phyloP scores from a whole-genome alignment of 768 basidiomycete species.

The Trametes cingulata region DNA sequence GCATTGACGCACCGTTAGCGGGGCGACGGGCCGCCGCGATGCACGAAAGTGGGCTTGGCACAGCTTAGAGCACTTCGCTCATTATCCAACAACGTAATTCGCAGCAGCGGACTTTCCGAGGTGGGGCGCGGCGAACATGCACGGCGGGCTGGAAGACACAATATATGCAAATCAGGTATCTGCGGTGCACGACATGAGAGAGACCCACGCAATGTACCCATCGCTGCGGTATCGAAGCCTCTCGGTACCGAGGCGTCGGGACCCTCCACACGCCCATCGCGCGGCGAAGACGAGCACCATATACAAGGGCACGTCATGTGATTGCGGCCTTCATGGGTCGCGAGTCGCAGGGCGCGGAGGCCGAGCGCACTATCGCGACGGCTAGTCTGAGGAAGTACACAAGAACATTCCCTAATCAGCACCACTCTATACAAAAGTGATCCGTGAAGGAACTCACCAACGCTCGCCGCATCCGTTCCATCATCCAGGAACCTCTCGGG shows the following conservation, averaged over 20 bases:
- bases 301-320: neutral
- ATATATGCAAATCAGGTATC: neutral
- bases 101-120: neutral
- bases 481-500: too few relatives aligned
- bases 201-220: neutral
- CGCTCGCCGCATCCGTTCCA: too few relatives aligned
- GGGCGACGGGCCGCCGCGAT: neutral
- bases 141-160: neutral
- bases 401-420: too few relatives aligned
- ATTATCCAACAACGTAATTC: neutral
- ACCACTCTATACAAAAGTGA: too few relatives aligned
- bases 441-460: too few relatives aligned
- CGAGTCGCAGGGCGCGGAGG: too few relatives aligned
- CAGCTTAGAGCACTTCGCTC: neutral
- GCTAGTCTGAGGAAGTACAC: too few relatives aligned
- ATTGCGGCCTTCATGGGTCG: neutral
- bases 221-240: neutral
- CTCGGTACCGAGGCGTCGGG: slow-evolving; percentile 11
- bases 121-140: neutral
- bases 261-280: neutral
- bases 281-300: neutral
- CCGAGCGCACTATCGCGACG: too few relatives aligned
- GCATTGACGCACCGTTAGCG: neutral
- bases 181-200: neutral
- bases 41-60: neutral